Percentiles rank a stretch among this genome's conserved stretches.
phyloP scores from a whole-genome alignment of 257 asterid species.

The Jacaranda mimosifolia region DNA sequence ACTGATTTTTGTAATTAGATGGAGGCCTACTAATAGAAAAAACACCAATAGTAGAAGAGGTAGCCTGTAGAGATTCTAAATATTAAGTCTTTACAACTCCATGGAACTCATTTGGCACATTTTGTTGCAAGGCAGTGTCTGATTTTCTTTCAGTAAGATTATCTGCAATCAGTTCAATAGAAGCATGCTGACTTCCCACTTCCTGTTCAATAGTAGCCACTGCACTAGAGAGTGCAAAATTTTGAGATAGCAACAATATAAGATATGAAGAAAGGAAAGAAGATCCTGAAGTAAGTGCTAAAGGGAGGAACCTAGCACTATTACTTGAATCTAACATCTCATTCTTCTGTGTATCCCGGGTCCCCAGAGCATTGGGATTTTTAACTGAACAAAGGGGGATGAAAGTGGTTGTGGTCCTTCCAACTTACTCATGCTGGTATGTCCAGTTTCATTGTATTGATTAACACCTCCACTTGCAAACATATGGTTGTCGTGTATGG shows the following conservation, averaged over 20 bases:
- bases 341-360: slow-evolving; percentile 34
- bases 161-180: slow-evolving; percentile 37
- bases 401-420: slow-evolving; percentile 38
- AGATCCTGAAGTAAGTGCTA: slow-evolving; percentile 40
- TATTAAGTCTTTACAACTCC: slow-evolving; percentile 50
- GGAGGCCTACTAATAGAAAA: slow-evolving; percentile 61
- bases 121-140: slow-evolving; percentile 44
- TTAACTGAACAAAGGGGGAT: slow-evolving; percentile 36
- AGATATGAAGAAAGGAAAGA: slow-evolving; percentile 47
- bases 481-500: slow-evolving; percentile 29
- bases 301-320: slow-evolving; percentile 22
- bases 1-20: slow-evolving; percentile 53
- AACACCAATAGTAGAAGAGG: slow-evolving; percentile 44
- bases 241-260: slow-evolving; percentile 45
- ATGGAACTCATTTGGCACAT: slow-evolving; percentile 48
- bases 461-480: slow-evolving; percentile 32
- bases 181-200: slow-evolving; percentile 34
- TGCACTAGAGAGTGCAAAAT: slow-evolving; percentile 35
- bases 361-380: slow-evolving; percentile 18
- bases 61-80: slow-evolving; percentile 42
- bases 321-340: slow-evolving; percentile 29
- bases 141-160: slow-evolving; percentile 32
- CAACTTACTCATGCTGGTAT: slow-evolving; percentile 37
- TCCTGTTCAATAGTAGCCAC: slow-evolving; percentile 37
- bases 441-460: slow-evolving; percentile 33